Percentiles rank a stretch among this genome's conserved stretches.
Evolutionary conservation across 164 flowering plant species (phyloP).

Genomic region (Cinnamomum chago): DNA sequence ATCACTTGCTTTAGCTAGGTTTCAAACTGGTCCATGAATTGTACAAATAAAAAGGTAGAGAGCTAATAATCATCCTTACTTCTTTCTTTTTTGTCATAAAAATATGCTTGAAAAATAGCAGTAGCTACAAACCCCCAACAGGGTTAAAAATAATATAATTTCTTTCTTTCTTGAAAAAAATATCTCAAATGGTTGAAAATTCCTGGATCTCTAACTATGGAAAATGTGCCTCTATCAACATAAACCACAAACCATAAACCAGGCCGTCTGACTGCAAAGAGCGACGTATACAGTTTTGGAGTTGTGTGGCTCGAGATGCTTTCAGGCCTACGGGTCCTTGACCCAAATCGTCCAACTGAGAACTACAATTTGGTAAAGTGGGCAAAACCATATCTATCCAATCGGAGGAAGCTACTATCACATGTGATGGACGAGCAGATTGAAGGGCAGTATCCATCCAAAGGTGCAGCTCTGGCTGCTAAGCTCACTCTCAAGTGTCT

Average conservation of each 20-base stretch:
- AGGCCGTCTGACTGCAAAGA: conserved; percentile 87
- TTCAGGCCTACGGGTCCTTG: conserved; percentile 64
- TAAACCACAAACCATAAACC: conserved; percentile 14
- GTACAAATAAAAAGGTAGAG: too few relatives aligned
- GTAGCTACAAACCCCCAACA: too few relatives aligned
- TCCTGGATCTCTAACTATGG: neutral
- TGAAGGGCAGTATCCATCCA: conserved; percentile 50
- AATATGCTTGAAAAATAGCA: too few relatives aligned
- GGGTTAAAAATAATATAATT: too few relatives aligned
- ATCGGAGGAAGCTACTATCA: conserved; percentile 41
- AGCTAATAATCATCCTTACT: too few relatives aligned
- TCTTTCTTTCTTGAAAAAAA: too few relatives aligned
- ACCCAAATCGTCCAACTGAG: conserved; percentile 57
- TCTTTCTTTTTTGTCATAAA: too few relatives aligned
- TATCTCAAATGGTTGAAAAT: too few relatives aligned
- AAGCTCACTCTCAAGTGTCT: conserved; percentile 60
- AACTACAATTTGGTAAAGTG: conserved; percentile 61
- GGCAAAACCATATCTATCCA: conserved; percentile 53
- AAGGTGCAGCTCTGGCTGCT: conserved; percentile 49
- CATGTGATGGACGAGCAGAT: conserved; percentile 50
- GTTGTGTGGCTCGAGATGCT: conserved; percentile 76
- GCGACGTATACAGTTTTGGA: conserved; percentile 86
- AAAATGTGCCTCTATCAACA: neutral
- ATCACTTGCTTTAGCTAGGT: too few relatives aligned
- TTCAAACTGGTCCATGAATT: too few relatives aligned